Base-by-base conservation (phyloP, 495 filamentous ascomycete species). In the Patellaria atrata region DNA sequence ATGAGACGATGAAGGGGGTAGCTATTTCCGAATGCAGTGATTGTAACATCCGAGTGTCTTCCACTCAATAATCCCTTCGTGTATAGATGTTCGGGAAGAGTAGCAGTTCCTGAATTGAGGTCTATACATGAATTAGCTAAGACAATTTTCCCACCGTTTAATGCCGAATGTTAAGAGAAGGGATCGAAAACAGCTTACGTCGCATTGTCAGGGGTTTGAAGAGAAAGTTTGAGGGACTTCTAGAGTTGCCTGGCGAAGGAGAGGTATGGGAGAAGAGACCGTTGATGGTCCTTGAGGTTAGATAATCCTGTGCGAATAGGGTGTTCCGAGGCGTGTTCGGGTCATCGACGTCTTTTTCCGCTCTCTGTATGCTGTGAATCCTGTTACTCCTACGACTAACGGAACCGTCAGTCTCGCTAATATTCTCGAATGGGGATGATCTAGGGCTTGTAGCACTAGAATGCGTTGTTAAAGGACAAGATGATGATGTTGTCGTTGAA, bases 1-100 rank as follows among this genome's bases (percentile, higher is more conserved):
- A 74, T 56, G 15, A 74, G 47, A 1, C 70, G 62, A 43, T 74
- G 70, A 1, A 74, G 53, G 22, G 53, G 50, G 45, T 74, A 74
- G 27, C 47, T 48, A n/a, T 56, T 60, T 3, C 60, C 62, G 40
- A 74, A 74, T 9, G 68, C 68, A 39, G 60, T 45, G 20, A 74
- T 51, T 1, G 57, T 57, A 29, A 74, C 67, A 40, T 74, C 70
- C 5, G 65, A 70, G 38, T 73, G 68, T n/a, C 62, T 55, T 7
- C 70, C 70, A 22, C 62, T 56, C 16, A 67, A 40, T 29, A 74
- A 57, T 9, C 70, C 70, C n/a, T 69, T 62, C 15, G 54, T 65
- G 48, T 69, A 72, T 20, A 74, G 55, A 44, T 74, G 71, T 16
- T 64, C 58, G 2, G 68, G 64, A 16, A 74, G 53, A 22, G 63